Percentiles rank a stretch among this genome's conserved stretches.
phyloP scores from a whole-genome alignment of 306 rosid species.

The Rosa lucieae region DNA sequence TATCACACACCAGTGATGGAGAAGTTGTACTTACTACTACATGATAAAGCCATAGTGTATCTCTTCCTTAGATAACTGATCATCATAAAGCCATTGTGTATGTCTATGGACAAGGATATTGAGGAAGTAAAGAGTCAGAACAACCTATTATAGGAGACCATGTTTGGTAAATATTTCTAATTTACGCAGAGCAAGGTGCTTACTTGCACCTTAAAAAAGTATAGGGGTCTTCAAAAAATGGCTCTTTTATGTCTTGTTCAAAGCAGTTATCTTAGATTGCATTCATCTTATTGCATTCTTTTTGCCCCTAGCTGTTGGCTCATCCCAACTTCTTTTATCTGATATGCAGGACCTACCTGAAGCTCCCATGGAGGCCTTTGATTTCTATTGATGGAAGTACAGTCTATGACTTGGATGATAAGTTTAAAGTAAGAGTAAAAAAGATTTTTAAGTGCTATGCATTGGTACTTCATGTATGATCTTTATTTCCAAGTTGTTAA shows the following conservation, averaged over 20 bases:
- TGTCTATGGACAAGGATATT: neutral
- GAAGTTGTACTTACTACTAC: neutral
- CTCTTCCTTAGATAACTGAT: neutral
- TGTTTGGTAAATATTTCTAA: neutral
- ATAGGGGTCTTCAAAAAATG: neutral
- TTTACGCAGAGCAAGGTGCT: neutral
- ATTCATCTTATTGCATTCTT: neutral
- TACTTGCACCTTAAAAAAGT: neutral
- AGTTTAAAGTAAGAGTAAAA: constrained; percentile 47
- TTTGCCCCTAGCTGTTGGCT: neutral
- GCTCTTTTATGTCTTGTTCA: neutral
- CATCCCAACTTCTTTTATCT: constrained; percentile 2
- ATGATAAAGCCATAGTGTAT: neutral
- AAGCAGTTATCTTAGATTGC: neutral
- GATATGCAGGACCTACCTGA: constrained; percentile 73
- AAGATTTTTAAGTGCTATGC: constrained; percentile 5
- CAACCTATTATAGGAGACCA: neutral
- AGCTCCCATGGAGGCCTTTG: constrained; percentile 91
- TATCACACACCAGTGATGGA: neutral
- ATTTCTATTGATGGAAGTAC: constrained; percentile 75
- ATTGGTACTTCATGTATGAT: neutral
- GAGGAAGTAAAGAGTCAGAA: neutral
- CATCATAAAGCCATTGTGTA: neutral
- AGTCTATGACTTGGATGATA: constrained; percentile 56
- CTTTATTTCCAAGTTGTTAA: constrained; percentile 7